Conservation (phyloP, 192 early-diverging fungal species). For the Rhizophagus prolifer region DNA sequence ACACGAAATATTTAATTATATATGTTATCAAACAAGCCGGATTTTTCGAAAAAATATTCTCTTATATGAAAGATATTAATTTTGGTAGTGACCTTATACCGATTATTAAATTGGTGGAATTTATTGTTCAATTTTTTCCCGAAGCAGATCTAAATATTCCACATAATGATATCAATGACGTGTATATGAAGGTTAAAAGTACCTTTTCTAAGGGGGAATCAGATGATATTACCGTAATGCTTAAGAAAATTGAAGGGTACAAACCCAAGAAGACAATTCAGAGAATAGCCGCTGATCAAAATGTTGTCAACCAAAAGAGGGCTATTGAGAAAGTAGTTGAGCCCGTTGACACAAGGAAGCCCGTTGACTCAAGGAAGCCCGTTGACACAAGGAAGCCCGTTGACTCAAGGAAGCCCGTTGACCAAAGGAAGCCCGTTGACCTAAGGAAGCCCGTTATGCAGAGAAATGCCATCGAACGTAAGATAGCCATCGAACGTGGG, state of each 20-base stretch:
- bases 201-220: not conserved
- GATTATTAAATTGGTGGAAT: not conserved
- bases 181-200: not conserved
- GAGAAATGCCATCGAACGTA: too few relatives aligned
- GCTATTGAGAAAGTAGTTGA: too few relatives aligned
- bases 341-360: too few relatives aligned
- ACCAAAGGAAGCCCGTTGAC: too few relatives aligned
- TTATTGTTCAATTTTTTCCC: not conserved
- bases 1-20: too few relatives aligned
- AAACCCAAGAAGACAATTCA: not conserved
- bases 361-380: too few relatives aligned
- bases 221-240: not conserved
- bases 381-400: too few relatives aligned
- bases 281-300: too few relatives aligned
- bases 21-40: not conserved
- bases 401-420: too few relatives aligned
- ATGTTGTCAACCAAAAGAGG: too few relatives aligned
- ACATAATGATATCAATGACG: not conserved
- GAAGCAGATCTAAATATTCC: not conserved
- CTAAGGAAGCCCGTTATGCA: too few relatives aligned
- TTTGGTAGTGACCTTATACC: not conserved
- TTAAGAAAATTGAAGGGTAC: not conserved
- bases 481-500: too few relatives aligned
- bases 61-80: not conserved
- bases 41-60: not conserved